These are phyloP conservation scores for Paramecium biaurelia DNA, from an alignment of 73 alveolate species.

Conservation along the genomic window DNA sequence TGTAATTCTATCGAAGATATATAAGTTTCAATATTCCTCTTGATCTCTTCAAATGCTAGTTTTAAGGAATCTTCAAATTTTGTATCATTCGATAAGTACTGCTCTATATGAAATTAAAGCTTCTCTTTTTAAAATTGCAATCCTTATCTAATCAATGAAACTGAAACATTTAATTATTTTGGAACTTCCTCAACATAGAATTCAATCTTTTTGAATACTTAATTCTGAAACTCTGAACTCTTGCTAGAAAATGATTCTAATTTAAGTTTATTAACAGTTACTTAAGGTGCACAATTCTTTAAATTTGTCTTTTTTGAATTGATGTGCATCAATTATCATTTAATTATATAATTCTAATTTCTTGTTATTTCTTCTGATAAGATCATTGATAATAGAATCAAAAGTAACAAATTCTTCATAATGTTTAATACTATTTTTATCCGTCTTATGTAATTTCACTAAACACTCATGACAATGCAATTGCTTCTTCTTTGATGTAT, in stretches of 20 bases:
- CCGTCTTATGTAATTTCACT: conserved; percentile 1
- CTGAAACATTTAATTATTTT: background rate
- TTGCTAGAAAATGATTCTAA: conserved; percentile 11
- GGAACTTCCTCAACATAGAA: background rate
- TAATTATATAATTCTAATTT: background rate
- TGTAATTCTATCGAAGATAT: background rate
- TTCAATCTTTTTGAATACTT: background rate
- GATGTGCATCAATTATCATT: background rate
- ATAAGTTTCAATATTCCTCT: background rate
- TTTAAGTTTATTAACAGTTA: background rate
- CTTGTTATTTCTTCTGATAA: background rate
- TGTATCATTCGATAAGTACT: background rate
- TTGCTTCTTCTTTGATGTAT: background rate
- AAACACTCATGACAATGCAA: conserved; percentile 20
- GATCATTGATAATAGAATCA: background rate
- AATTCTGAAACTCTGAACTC: background rate
- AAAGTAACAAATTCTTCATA: background rate
- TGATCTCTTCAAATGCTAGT: background rate
- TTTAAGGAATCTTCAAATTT: background rate
- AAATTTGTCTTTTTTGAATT: background rate
- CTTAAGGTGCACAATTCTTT: background rate
- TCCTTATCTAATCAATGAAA: background rate
- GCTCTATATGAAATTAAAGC: background rate
- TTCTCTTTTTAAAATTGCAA: background rate
- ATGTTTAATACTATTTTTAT: background rate